phyloP scores from a whole-genome alignment of 371 early-diverging fungal genomes.

The Mucor racemosus region DNA sequence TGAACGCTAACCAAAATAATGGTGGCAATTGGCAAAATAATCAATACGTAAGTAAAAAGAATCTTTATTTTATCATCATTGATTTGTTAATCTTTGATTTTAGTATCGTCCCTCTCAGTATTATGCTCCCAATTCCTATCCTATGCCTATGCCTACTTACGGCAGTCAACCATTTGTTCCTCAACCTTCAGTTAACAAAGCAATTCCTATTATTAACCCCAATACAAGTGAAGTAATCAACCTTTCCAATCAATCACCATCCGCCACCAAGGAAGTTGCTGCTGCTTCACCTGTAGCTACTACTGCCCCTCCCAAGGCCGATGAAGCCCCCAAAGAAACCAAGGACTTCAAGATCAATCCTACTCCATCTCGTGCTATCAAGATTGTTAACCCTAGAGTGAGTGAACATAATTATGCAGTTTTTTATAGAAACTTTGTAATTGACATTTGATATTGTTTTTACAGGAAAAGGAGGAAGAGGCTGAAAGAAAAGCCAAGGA shows the following conservation, averaged over 20 bases:
- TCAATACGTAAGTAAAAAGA: conserved; percentile 34
- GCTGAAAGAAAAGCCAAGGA: conserved; percentile 48
- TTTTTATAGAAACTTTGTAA: neutral
- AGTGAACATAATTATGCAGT: neutral
- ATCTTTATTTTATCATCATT: neutral
- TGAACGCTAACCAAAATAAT: conserved; percentile 28
- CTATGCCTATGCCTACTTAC: conserved; percentile 38
- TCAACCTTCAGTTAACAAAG: conserved; percentile 50
- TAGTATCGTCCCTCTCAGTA: conserved; percentile 41
- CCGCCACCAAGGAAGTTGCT: conserved; percentile 27
- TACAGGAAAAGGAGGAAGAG: conserved; percentile 47
- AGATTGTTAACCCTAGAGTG: conserved; percentile 66
- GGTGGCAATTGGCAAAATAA: conserved; percentile 22
- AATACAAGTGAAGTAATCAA: conserved; percentile 69
- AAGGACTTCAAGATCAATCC: conserved; percentile 38
- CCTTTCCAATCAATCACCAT: conserved; percentile 22
- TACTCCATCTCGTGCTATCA: conserved; percentile 57
- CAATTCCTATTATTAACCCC: conserved; percentile 80
- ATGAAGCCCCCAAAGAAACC: conserved; percentile 40
- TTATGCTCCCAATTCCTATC: conserved; percentile 31
- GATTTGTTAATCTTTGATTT: neutral
- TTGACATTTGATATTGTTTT: neutral
- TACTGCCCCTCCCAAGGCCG: conserved; percentile 6
- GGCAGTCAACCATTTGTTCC: conserved; percentile 50
- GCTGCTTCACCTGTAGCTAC: conserved; percentile 18